Conservation (phyloP, 164 flowering plant genomes). For the Magnolia kwangsiensis region DNA sequence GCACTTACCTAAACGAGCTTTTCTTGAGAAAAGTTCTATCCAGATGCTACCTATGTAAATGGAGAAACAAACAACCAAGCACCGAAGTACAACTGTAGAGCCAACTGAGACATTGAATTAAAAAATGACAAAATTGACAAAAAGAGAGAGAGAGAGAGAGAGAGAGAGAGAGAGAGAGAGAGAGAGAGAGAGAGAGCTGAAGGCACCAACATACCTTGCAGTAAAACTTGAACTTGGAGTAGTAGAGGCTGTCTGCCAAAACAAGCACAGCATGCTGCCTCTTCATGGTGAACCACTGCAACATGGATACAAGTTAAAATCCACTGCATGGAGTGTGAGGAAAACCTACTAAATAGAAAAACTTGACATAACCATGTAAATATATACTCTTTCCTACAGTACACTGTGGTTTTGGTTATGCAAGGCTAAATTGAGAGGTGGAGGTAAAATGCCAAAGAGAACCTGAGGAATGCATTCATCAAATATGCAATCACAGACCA, state of each 20-base stretch:
- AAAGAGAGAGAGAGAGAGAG: too few species aligned
- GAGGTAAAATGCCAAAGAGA: neutral
- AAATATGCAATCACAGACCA: neutral
- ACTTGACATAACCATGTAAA: neutral
- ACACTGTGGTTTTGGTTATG: neutral
- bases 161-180: too few species aligned
- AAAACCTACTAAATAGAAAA: too few species aligned
- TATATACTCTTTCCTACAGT: neutral
- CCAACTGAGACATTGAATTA: too few species aligned
- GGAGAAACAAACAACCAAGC: too few species aligned
- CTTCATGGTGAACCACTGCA: slow-evolving; percentile 99
- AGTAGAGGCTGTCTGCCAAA: slow-evolving; percentile 85
- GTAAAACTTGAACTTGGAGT: slow-evolving; percentile 67
- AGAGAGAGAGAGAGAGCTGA: too few species aligned
- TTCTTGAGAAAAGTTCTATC: too few species aligned
- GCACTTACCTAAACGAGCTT: too few species aligned
- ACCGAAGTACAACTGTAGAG: too few species aligned
- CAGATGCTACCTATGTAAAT: too few species aligned
- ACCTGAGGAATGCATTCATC: neutral
- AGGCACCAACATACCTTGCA: slow-evolving; percentile 55
- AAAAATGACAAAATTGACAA: too few species aligned
- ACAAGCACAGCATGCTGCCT: slow-evolving; percentile 86
- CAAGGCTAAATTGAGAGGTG: neutral
- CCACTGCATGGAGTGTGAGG: neutral
- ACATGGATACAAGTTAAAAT: slow-evolving; percentile 1